Conservation (phyloP, 805 yeast genomes). For the Ogataea corticis region DNA sequence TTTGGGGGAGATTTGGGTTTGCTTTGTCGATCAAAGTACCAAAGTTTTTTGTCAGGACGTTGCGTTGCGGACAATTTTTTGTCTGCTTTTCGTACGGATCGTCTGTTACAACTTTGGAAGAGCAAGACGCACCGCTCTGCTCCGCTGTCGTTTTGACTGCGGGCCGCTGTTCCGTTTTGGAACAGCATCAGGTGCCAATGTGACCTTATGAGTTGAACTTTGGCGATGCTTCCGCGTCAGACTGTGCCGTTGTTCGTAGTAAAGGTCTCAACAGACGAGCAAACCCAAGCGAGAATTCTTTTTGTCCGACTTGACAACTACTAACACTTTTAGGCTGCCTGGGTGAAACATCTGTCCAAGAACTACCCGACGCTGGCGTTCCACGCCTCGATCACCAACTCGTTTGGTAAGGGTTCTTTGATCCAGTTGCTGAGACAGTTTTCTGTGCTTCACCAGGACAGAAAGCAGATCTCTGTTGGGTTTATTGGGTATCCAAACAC, state of each 20-base stretch:
- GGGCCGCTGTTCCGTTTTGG: conserved; percentile 42
- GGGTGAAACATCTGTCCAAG: conserved; percentile 94
- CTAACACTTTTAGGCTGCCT: conserved; percentile 74
- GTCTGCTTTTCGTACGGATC: conserved; percentile 43
- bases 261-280: conserved; percentile 69
- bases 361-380: conserved; percentile 94
- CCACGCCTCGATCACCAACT: conserved; percentile 96
- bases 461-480: conserved; percentile 96
- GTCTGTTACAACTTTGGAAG: conserved; percentile 99
- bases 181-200: conserved; percentile 39
- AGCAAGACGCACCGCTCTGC: conserved; percentile 62
- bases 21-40: conserved; percentile 41
- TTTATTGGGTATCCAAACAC: conserved; percentile 97
- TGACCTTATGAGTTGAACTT: conserved; percentile 86
- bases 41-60: conserved; percentile 86
- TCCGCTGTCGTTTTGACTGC: conserved; percentile 48
- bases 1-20: conserved; percentile 2
- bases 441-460: conserved; percentile 83
- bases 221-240: conserved; percentile 27
- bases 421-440: conserved; percentile 93
- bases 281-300: too few species aligned
- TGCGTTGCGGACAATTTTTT: conserved; percentile 28
- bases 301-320: conserved; percentile 1
- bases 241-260: conserved; percentile 70
- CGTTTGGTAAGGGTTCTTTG: conserved; percentile 96